These are phyloP conservation scores for Fusarium graminum DNA, from an alignment of 2,329 filamentous ascomycete genomes.

Conservation along the genomic window DNA sequence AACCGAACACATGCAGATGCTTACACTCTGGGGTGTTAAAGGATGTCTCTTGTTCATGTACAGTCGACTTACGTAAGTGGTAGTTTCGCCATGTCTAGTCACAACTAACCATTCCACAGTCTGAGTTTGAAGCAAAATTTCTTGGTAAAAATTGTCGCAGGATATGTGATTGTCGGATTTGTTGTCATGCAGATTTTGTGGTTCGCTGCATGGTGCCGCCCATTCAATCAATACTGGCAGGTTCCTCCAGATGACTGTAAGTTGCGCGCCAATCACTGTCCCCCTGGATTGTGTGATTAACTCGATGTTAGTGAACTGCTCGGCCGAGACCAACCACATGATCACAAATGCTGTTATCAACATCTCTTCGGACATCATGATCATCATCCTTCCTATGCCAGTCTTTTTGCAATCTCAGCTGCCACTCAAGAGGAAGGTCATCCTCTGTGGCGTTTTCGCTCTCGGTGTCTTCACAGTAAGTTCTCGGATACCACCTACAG, in stretches of 20 bases:
- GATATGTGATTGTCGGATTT: constrained; percentile 59
- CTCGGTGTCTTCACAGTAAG: constrained; percentile 61
- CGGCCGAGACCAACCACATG: constrained; percentile 66
- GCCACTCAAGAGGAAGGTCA: constrained; percentile 62
- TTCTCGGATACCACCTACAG: fast-evolving
- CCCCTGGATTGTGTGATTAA: not conserved
- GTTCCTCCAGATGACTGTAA: constrained; percentile 63
- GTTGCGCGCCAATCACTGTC: not conserved
- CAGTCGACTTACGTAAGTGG: constrained; percentile 61
- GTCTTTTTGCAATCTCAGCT: constrained; percentile 63
- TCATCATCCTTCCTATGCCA: constrained; percentile 68
- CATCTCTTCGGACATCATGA: constrained; percentile 69
- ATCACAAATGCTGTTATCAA: constrained; percentile 70
- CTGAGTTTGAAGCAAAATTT: constrained; percentile 59
- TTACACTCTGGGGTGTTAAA: constrained; percentile 68
- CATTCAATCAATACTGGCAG: constrained; percentile 62
- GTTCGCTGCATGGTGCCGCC: constrained; percentile 64
- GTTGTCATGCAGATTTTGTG: constrained; percentile 65
- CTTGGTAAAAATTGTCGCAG: constrained; percentile 60
- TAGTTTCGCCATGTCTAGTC: fast-evolving
- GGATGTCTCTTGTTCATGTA: constrained; percentile 67
- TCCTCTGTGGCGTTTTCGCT: constrained; percentile 61
- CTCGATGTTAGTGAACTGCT: constrained; percentile 54
- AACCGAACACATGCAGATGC: constrained; percentile 71
- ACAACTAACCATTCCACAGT: constrained; percentile 35